A percentile compares a stretch with the other conserved stretches of the same genome.
Evolutionary conservation across 352 stramenopile species (phyloP).

Genomic region (Thalassiosira hispida): DNA sequence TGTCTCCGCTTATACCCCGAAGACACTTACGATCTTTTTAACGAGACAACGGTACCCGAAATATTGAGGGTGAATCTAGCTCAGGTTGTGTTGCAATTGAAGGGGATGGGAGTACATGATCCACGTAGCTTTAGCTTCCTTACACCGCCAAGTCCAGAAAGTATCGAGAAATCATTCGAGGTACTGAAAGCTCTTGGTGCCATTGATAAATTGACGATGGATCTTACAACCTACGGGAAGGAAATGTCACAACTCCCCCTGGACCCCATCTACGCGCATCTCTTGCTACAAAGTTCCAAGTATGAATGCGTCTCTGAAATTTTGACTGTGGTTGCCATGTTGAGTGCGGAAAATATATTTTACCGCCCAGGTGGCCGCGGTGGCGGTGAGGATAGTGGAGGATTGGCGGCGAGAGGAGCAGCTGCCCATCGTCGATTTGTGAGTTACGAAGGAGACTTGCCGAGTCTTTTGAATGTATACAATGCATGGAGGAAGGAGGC

Average conservation of each 20-base stretch:
- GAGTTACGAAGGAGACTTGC: slow-evolving; percentile 77
- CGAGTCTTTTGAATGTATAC: slow-evolving; percentile 78
- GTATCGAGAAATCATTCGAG: slow-evolving; percentile 69
- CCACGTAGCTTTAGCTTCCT: slow-evolving; percentile 80
- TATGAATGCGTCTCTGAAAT: slow-evolving; percentile 76
- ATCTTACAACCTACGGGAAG: slow-evolving; percentile 76
- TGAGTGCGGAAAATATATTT: slow-evolving; percentile 81
- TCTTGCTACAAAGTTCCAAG: slow-evolving; percentile 72
- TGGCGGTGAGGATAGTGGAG: slow-evolving; percentile 36
- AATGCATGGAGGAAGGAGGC: slow-evolving; percentile 74
- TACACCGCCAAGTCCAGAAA: slow-evolving; percentile 58
- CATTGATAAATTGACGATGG: slow-evolving; percentile 62
- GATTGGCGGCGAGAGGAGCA: slow-evolving; percentile 51
- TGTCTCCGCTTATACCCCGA: slow-evolving; percentile 92
- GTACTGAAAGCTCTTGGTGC: slow-evolving; percentile 67
- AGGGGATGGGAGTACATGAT: slow-evolving; percentile 80
- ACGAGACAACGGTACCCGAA: slow-evolving; percentile 65
- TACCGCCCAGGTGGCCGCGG: slow-evolving; percentile 59
- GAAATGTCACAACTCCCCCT: slow-evolving; percentile 77
- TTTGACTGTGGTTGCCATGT: slow-evolving; percentile 75
- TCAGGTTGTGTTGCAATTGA: slow-evolving; percentile 75
- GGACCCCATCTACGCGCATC: slow-evolving; percentile 77
- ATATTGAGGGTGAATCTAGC: slow-evolving; percentile 79
- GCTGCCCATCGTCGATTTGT: slow-evolving; percentile 71
- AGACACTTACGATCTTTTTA: slow-evolving; percentile 62